Base-by-base conservation (phyloP, 2,329 filamentous ascomycete genomes). In the Tolypocladium inflatum region DNA sequence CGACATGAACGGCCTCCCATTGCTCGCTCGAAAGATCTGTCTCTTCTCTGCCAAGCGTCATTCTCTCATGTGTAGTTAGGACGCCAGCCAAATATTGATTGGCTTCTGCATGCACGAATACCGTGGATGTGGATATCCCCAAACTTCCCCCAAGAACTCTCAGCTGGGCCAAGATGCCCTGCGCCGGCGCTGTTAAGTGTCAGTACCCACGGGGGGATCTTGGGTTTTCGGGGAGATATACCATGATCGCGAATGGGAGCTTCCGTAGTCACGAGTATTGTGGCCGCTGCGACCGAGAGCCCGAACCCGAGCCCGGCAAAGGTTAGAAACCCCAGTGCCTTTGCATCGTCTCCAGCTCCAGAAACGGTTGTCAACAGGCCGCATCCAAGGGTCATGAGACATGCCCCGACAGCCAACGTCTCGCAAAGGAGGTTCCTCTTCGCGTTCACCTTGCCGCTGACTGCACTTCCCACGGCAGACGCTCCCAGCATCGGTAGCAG, bases 301-400 rank as follows among this genome's bases (percentile, higher is more conserved):
- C 80, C 80, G 60, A 80, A 81, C 0, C 80, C 80, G 37, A 83
- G 65, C 3, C 80, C 80, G n/a, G 80, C 69, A 56, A 83, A 77
- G 0, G 73, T 72, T 55, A 82, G 64, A 58, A 78, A 81, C 0
- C 80, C 80, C 1, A 82, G 66, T 5, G 76, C 69, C 62, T 78
- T 81, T 2, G 72, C 65, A 60, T 80, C 73, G 10, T 80, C 64
- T 3, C 66, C 62, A 9, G 57, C 50, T 1, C 60, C 63, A 21
- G 64, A 60, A 0, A 68, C 58, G 1, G 74, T 80, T 26, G 70
- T 75, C 59, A 82, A 66, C 3, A 81, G 67, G 2, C 71, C 79
- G 51, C 76, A 79, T 2, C 80, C 80, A 3, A 82, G 43, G 0
- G 73, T 60, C 70, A 80, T 75, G 13, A 80, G 62, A 39, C 65